These are phyloP conservation scores for Stromatinia cepivora DNA, from an alignment of 2,329 filamentous ascomycete species.

Conservation along the genomic window DNA sequence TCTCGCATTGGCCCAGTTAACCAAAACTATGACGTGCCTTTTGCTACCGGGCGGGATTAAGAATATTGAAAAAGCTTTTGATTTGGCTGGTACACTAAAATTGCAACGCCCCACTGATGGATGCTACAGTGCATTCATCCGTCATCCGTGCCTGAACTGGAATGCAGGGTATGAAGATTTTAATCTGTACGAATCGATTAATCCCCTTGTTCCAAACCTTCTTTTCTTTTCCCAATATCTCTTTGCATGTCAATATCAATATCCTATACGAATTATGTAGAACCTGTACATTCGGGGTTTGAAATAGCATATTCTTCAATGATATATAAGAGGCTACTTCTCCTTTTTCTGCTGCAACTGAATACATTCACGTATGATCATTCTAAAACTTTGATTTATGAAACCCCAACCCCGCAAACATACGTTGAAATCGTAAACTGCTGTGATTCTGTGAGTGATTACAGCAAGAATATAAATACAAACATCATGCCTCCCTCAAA, in stretches of 20 bases:
- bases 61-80: neutral
- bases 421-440: slow-evolving; percentile 2
- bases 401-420: neutral
- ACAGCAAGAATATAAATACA: slow-evolving; percentile 23
- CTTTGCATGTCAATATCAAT: neutral
- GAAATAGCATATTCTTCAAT: neutral
- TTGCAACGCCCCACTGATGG: too few relatives aligned
- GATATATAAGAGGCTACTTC: neutral
- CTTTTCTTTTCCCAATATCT: neutral
- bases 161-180: too few relatives aligned
- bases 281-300: neutral
- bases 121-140: too few relatives aligned
- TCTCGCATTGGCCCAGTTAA: neutral
- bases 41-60: neutral
- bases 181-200: too few relatives aligned
- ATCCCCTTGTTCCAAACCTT: too few relatives aligned
- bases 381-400: neutral
- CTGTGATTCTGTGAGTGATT: slow-evolving; percentile 2
- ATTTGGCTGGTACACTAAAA: neutral
- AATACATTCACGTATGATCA: slow-evolving; percentile 3
- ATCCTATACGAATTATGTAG: too few relatives aligned
- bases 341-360: neutral
- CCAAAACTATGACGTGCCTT: slow-evolving; percentile 9
- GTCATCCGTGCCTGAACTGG: too few relatives aligned
- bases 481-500: slow-evolving; percentile 13